These are phyloP conservation scores for Triglochin maritima DNA, from an alignment of 106 monocot species.

Conservation along the genomic window DNA sequence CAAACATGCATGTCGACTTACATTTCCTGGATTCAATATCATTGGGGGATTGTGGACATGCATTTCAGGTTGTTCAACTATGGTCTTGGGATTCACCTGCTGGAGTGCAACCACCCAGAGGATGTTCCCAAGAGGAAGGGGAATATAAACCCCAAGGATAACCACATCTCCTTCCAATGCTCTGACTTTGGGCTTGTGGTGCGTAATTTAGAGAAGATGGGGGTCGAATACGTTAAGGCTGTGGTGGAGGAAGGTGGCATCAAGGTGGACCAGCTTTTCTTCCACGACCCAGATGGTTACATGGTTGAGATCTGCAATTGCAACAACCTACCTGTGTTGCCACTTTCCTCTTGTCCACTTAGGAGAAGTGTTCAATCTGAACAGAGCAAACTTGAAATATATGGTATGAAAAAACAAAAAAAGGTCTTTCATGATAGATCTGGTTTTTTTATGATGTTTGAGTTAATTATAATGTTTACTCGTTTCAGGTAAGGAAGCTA, in stretches of 20 bases:
- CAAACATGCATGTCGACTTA: no score
- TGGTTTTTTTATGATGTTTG: neutral
- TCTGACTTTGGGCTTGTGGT: constrained; percentile 24
- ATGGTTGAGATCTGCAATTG: constrained; percentile 72
- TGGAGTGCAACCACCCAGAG: constrained; percentile 15
- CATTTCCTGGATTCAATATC: no score
- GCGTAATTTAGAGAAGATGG: constrained; percentile 31
- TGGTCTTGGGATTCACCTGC: constrained; percentile 41
- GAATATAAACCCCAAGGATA: constrained; percentile 38
- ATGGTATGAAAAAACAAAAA: neutral
- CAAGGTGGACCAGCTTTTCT: constrained; percentile 55
- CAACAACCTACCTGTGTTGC: constrained; percentile 41
- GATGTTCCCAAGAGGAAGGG: constrained; percentile 17
- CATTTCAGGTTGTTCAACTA: constrained; percentile 44
- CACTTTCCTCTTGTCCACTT: constrained; percentile 34
- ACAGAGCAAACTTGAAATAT: neutral
- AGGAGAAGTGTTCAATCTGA: neutral
- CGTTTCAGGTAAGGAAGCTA: constrained; percentile 1
- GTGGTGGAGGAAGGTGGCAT: constrained; percentile 41
- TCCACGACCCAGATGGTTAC: constrained; percentile 56
- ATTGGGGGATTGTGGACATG: no score
- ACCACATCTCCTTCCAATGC: constrained; percentile 74
- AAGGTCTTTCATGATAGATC: neutral
- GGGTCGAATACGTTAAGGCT: constrained; percentile 42
- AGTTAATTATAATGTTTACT: neutral